Conservation (phyloP, 495 filamentous ascomycete species). For the Talaromyces liani region DNA sequence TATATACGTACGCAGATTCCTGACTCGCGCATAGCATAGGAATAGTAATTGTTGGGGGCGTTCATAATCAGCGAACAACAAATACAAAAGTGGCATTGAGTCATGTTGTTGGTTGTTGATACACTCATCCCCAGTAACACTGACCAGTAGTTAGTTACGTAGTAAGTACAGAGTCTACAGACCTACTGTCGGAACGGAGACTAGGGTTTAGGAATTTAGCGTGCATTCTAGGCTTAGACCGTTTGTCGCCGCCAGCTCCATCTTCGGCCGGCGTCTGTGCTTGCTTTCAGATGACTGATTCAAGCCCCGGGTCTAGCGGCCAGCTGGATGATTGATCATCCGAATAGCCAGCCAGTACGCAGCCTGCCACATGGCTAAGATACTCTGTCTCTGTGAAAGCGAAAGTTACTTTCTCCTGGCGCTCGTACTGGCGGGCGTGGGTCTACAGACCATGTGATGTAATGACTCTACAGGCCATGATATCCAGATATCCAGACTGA, state of each 20-base stretch:
- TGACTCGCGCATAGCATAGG: neutral
- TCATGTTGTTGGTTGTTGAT: neutral
- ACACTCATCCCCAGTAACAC: neutral
- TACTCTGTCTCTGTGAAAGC: neutral
- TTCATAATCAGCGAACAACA: neutral
- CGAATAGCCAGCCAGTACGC: neutral
- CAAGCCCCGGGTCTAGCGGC: neutral
- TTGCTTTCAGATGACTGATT: neutral
- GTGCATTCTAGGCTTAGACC: constrained; percentile 1
- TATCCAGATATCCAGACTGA: too few species aligned
- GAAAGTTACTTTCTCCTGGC: neutral
- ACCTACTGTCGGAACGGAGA: neutral
- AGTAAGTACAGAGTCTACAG: too few species aligned
- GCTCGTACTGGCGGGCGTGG: neutral
- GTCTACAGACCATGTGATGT: too few species aligned
- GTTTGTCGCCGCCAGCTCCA: constrained; percentile 3
- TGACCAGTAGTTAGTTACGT: too few species aligned
- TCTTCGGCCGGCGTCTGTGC: neutral
- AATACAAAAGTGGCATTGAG: neutral
- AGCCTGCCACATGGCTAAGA: neutral
- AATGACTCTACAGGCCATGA: too few species aligned
- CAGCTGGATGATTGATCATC: neutral
- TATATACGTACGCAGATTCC: neutral
- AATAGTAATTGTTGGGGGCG: neutral
- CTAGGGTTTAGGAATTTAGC: constrained; percentile 4